Base-by-base conservation (phyloP, 805 yeast species). In the Pichia ethanolica region DNA sequence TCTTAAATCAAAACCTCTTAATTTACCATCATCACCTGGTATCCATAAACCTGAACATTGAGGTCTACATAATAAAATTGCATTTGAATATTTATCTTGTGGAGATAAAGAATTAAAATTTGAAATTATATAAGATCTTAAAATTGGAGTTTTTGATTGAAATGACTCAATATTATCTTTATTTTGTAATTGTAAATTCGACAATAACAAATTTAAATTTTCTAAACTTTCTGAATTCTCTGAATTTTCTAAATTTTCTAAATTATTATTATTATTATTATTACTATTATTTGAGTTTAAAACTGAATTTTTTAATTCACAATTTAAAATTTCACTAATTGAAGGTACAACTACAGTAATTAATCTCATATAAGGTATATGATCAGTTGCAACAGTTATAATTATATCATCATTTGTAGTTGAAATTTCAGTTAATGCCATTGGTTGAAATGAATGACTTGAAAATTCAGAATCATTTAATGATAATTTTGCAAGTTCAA, bases 401-500 rank as follows among this genome's bases (percentile, higher is more conserved):
- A 71, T 54, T 0, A 70, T 37, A 28, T 43, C 39, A 2, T 51
- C 36, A n/a, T 37, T 30, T 27, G 12, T 12, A 3, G 30, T 14
- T 13, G 47, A 14, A 5, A 64, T 62, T 8, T 64, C 56, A 0
- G 70, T 53, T 7, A 79, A 64, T 9, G 66, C 56, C 72, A 78
- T 71, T 12, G 86, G 83, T 14, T 82, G 74, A 62, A 86, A 86
- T 0, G 82, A 74, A 56, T 78, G 75, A 25, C 79, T 74, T 7
- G 83, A 73, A 54, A 84, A 86, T 57, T 84, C 85, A 0, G 93
- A 83, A 60, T 82, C 89, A 62, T 83, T 85, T 43, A 85, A 65
- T 0, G 91, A 82, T 6, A 86, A 60, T 53, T 73, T 72, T 45
- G 68, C 69, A 4, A 69, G 32, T 49, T 73, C 75, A 2, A 59